Percentiles rank a stretch among this genome's conserved stretches.
Conservation (phyloP, 2,329 filamentous ascomycete species). For the Trichoderma sp. region DNA sequence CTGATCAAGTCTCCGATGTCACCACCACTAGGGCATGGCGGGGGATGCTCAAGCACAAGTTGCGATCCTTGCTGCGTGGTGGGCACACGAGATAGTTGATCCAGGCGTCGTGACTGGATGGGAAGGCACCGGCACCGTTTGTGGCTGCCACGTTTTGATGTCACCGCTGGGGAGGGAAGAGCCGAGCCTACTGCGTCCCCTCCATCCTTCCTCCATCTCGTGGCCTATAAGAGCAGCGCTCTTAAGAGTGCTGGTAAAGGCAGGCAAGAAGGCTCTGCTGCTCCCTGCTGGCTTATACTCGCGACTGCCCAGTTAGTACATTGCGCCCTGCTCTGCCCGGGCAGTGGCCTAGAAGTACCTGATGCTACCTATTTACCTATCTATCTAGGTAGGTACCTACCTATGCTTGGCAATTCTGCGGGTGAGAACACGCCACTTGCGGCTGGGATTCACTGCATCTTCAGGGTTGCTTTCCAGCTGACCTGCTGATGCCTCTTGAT, state of each 20-base stretch:
- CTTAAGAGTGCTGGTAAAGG: not conserved
- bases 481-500: not conserved
- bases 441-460: not conserved
- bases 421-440: not conserved
- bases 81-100: constrained; percentile 6
- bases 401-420: not conserved
- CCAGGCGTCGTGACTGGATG: constrained; percentile 19
- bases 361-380: not conserved
- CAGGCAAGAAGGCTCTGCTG: not conserved
- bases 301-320: not conserved
- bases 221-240: not conserved
- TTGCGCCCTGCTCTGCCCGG: not conserved
- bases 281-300: not conserved
- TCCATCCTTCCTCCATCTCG: not conserved
- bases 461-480: not conserved
- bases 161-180: constrained; percentile 1
- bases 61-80: constrained; percentile 18
- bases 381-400: too few species aligned
- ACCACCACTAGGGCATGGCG: constrained; percentile 5
- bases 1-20: constrained; percentile 16
- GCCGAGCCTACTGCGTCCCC: constrained; percentile 1
- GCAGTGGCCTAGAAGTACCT: not conserved
- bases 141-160: constrained; percentile 24
- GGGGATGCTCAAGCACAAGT: not conserved
- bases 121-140: not conserved